Base-by-base conservation (phyloP, 73 alveolate genomes). In the Paramecium tetraurelia region DNA sequence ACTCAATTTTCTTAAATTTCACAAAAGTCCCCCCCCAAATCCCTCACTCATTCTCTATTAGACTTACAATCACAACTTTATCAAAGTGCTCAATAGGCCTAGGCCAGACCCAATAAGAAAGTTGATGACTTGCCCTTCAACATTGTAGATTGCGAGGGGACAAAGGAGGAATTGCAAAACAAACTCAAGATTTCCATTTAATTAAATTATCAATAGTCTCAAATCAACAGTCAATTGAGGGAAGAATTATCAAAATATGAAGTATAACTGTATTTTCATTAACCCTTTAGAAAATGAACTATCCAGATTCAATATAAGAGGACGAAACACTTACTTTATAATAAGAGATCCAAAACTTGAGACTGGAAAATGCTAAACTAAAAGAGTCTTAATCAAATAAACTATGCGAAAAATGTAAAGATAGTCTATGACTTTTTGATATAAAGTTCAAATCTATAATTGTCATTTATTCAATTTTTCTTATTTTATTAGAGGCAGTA, bases 151-250 rank as follows among this genome's bases (percentile, higher is more conserved):
- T 75, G 68, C 21, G 87, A 75, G n/a, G 68, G 58, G 1, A 38
- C 87, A n/a, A 75, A 75, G 38, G 87, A 75, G 11, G 87, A 75
- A 11, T 18, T 75, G n/a, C 14, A 38, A 41, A 75, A 75, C 21
- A 75, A 75, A 20, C 87, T 75, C 12, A 75, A 75, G 24, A 75
- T 75, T 9, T 75, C 87, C 18, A 29, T 75, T 20, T 75, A 75
- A 41, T 38, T 75, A 35, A 75, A 75, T 75, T 75, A 35, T 41
- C 38, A 75, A 41, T 38, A 38, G 36, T 41, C 59, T 10, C 18
- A 35, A 41, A 38, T 75, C 20, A 75, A 75, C 36, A 36, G 18
- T 20, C 6, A 29, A 21, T 41, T 75, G 18, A 29, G 87, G 38
- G 87, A 75, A 18, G 87, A 75, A 75, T 20, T 75, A 75, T 18